phyloP scores from a whole-genome alignment of 306 rosid genomes.

The Fagus sylvatica region DNA sequence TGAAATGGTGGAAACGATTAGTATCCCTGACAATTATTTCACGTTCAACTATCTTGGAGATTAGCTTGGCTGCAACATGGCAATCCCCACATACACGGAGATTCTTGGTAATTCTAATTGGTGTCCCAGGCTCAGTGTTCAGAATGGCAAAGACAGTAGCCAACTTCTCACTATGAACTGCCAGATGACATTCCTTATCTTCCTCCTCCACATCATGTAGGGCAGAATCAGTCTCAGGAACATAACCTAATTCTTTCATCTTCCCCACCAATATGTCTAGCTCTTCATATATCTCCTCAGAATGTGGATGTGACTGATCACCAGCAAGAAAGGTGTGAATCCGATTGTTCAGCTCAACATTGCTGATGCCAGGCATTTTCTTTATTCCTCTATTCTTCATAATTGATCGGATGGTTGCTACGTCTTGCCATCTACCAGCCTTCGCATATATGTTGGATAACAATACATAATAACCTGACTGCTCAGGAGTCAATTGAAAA shows the following conservation, averaged over 20 bases:
- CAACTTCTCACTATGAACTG: conserved; percentile 70
- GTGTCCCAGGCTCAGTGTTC: conserved; percentile 41
- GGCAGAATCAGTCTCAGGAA: conserved; percentile 65
- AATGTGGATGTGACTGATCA: conserved; percentile 54
- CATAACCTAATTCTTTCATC: conserved; percentile 70
- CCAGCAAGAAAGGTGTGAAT: conserved; percentile 72
- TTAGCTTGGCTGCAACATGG: conserved; percentile 64
- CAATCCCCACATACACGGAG: conserved; percentile 79
- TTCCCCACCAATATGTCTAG: conserved; percentile 59
- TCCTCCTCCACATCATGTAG: conserved; percentile 76
- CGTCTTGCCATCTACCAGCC: conserved; percentile 79
- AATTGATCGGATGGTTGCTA: conserved; percentile 39
- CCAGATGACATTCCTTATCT: conserved; percentile 67
- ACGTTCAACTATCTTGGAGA: conserved; percentile 58
- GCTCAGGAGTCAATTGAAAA: conserved; percentile 54
- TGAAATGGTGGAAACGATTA: conserved; percentile 67
- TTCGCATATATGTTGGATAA: conserved; percentile 74
- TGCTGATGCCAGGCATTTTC: conserved; percentile 67
- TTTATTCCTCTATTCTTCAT: conserved; percentile 59
- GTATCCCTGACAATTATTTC: conserved; percentile 64
- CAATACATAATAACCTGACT: conserved; percentile 71
- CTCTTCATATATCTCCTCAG: conserved; percentile 56
- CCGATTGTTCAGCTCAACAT: conserved; percentile 60
- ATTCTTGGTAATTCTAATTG: conserved; percentile 66
- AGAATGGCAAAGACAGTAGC: conserved; percentile 69